Evolutionary conservation across 2,329 filamentous ascomycete species (phyloP).

Genomic region (Exutisphaerella laricina): DNA sequence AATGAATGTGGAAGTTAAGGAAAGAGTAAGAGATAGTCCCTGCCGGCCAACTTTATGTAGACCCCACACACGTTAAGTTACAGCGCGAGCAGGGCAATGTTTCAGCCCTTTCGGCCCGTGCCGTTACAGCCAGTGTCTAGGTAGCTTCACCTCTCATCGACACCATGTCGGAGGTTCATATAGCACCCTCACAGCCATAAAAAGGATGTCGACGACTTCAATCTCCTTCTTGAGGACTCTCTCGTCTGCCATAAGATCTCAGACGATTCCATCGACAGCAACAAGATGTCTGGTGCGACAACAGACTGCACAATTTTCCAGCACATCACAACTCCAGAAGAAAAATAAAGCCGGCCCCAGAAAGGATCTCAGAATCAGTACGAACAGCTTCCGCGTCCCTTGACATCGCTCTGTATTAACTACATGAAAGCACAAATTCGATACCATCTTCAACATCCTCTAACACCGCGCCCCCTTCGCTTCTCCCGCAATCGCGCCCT

Average conservation of each 20-base stretch:
- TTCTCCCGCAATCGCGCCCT: conserved; percentile 79
- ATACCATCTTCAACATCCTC: conserved; percentile 64
- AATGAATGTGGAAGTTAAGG: background rate
- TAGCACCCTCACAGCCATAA: background rate
- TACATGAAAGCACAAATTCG: conserved; percentile 62
- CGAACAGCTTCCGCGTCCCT: conserved; percentile 6
- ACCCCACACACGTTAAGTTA: too few relatives aligned
- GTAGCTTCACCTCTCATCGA: too few relatives aligned
- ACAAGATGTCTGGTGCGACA: conserved; percentile 22
- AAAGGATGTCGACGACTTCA: conserved; percentile 25
- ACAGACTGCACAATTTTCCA: conserved; percentile 32
- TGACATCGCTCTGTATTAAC: conserved; percentile 14
- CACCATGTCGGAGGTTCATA: too few relatives aligned
- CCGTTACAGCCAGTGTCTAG: too few relatives aligned
- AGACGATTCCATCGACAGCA: conserved; percentile 21
- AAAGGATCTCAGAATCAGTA: conserved; percentile 34
- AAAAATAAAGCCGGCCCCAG: conserved; percentile 28
- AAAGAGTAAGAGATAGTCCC: background rate
- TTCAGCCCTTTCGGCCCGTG: too few relatives aligned
- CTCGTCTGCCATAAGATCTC: conserved; percentile 19
- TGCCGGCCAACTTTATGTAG: background rate
- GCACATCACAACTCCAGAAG: conserved; percentile 37
- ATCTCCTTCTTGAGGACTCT: conserved; percentile 26
- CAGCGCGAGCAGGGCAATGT: too few relatives aligned
- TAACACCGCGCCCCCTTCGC: conserved; percentile 70